phyloP scores from a whole-genome alignment of 2,329 filamentous ascomycete species.

The Madurella fahalii region DNA sequence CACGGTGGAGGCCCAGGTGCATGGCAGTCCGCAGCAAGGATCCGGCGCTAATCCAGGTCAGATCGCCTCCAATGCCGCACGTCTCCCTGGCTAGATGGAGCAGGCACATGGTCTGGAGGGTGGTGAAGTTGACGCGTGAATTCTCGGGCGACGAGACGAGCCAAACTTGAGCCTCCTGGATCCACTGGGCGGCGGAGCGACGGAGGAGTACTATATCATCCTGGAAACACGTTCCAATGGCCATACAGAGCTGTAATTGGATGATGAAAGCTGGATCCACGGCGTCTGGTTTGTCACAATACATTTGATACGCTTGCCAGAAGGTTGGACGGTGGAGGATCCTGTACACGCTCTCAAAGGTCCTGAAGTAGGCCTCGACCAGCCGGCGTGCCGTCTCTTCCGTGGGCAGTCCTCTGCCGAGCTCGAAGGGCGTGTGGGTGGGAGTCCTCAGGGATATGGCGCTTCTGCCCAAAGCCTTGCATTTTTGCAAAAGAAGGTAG shows the following conservation, averaged over 20 bases:
- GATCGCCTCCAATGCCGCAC: slow-evolving; percentile 45
- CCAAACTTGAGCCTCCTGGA: slow-evolving; percentile 51
- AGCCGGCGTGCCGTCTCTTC: slow-evolving; percentile 43
- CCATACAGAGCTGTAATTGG: slow-evolving; percentile 52
- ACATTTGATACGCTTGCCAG: slow-evolving; percentile 47
- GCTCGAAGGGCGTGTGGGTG: slow-evolving; percentile 34
- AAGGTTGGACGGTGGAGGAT: slow-evolving; percentile 58
- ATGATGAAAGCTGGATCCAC: slow-evolving; percentile 44
- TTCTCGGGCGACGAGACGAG: slow-evolving; percentile 46
- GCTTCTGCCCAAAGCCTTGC: slow-evolving; percentile 48
- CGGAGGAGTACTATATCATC: slow-evolving; percentile 44
- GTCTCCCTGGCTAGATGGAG: slow-evolving; percentile 47
- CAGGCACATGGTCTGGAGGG: slow-evolving; percentile 51
- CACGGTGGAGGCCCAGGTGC: slow-evolving; percentile 55
- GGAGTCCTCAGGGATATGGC: slow-evolving; percentile 50
- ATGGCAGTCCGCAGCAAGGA: slow-evolving; percentile 51
- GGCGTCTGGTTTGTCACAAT: slow-evolving; percentile 42
- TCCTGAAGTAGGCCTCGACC: slow-evolving; percentile 46
- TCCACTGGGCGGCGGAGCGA: slow-evolving; percentile 43
- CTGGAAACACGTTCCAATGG: slow-evolving; percentile 46
- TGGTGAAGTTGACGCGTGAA: slow-evolving; percentile 43
- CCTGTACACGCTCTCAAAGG: slow-evolving; percentile 50
- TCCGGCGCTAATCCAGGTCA: slow-evolving; percentile 51
- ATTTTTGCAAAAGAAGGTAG: slow-evolving; percentile 41
- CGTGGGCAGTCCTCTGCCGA: slow-evolving; percentile 45